Percentiles rank a stretch among this genome's conserved stretches.
phyloP scores from a whole-genome alignment of 306 rosid genomes.

The Pterocarpus macrocarpus region DNA sequence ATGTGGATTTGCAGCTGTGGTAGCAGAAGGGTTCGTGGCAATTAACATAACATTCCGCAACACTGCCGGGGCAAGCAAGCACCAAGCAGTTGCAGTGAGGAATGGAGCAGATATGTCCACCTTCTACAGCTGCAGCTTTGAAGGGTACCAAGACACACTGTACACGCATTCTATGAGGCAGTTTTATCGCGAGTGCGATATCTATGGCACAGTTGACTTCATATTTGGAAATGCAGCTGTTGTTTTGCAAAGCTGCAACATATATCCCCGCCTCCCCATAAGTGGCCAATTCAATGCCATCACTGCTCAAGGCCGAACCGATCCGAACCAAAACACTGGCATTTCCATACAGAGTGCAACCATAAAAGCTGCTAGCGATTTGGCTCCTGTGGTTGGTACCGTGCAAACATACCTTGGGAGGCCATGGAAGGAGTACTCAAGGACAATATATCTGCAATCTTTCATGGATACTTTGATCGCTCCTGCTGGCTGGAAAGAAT shows the following conservation, averaged over 20 bases:
- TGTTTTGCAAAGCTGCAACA: conserved; percentile 69
- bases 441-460: conserved; percentile 21
- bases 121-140: conserved; percentile 70
- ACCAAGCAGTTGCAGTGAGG: conserved; percentile 79
- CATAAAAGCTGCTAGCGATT: conserved; percentile 35
- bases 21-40: conserved; percentile 65
- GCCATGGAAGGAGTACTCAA: conserved; percentile 42
- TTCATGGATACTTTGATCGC: conserved; percentile 35
- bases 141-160: conserved; percentile 81
- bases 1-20: conserved; percentile 60
- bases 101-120: conserved; percentile 73
- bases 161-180: conserved; percentile 69
- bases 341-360: conserved; percentile 55
- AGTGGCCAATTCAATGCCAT: conserved; percentile 61
- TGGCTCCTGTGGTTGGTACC: conserved; percentile 13
- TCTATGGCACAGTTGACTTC: conserved; percentile 51
- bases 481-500: conserved; percentile 31
- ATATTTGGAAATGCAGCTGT: conserved; percentile 54
- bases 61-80: conserved; percentile 79
- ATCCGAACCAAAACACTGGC: conserved; percentile 76
- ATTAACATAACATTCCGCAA: conserved; percentile 76
- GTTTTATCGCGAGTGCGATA: conserved; percentile 56
- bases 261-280: conserved; percentile 62
- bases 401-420: conserved; percentile 41
- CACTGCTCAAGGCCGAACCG: conserved; percentile 72